A percentile compares a stretch with the other conserved stretches of the same genome.
phyloP scores from a whole-genome alignment of 257 asterid species.

The Echites panduratus region DNA sequence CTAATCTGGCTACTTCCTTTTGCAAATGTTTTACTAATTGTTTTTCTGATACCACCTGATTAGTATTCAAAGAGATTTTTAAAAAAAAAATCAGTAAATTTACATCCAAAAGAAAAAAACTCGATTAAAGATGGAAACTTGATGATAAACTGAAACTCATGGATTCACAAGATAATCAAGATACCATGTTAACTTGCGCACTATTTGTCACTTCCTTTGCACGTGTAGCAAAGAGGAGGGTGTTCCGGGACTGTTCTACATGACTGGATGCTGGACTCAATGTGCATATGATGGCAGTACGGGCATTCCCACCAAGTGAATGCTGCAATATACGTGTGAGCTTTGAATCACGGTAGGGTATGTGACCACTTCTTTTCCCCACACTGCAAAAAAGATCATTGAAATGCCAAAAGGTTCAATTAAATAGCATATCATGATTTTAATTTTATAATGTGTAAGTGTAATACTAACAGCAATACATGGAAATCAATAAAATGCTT shows the following conservation, averaged over 20 bases:
- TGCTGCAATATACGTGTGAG: constrained; percentile 95
- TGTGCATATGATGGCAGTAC: constrained; percentile 96
- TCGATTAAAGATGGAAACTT: too few relatives aligned
- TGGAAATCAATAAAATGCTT: background rate
- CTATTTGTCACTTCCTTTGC: constrained; percentile 96
- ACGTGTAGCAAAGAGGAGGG: constrained; percentile 84
- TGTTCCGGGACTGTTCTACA: constrained; percentile 87
- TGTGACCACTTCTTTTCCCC: constrained; percentile 90
- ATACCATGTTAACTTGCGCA: constrained; percentile 93
- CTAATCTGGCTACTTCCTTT: constrained; percentile 93
- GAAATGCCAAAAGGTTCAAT: constrained; percentile 1
- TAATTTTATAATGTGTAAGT: background rate
- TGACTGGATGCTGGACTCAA: constrained; percentile 93
- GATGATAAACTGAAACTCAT: too few relatives aligned
- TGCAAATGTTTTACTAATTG: constrained; percentile 93
- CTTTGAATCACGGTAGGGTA: constrained; percentile 92
- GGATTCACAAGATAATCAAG: too few relatives aligned
- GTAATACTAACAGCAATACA: background rate
- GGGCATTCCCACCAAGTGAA: constrained; percentile 96
- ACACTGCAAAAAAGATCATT: constrained; percentile 39
- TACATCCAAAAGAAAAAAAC: background rate
- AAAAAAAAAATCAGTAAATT: background rate
- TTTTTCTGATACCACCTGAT: constrained; percentile 84
- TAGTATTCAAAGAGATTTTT: constrained; percentile 9
- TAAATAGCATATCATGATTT: background rate